These are phyloP conservation scores for Aspergillus sp. DNA, from an alignment of 2,329 filamentous ascomycete genomes.

Conservation along the genomic window DNA sequence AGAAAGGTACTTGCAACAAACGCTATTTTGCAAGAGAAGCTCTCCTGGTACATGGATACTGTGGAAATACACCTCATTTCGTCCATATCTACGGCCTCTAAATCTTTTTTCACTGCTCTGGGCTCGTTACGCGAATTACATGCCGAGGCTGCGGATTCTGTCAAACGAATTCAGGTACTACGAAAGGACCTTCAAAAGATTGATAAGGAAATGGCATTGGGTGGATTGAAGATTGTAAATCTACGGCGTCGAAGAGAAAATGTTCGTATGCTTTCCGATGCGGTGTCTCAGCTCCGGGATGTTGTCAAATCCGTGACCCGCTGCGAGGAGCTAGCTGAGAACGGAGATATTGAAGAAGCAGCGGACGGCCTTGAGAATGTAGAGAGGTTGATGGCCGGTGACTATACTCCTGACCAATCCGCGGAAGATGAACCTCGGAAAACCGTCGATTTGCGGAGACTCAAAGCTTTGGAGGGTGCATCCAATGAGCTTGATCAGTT, in stretches of 20 bases:
- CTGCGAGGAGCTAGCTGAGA: conserved; percentile 80
- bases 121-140: conserved; percentile 89
- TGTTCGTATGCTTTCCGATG: conserved; percentile 74
- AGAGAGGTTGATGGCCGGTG: conserved; percentile 77
- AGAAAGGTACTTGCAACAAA: conserved; percentile 92
- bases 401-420: conserved; percentile 45
- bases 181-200: conserved; percentile 76
- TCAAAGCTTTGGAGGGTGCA: conserved; percentile 78
- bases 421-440: conserved; percentile 33
- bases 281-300: conserved; percentile 77
- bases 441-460: conserved; percentile 69
- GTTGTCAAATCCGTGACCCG: conserved; percentile 72
- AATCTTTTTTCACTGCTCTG: conserved; percentile 92
- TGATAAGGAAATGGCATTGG: conserved; percentile 82
- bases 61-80: conserved; percentile 96
- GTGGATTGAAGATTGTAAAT: conserved; percentile 80
- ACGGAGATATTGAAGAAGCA: conserved; percentile 78
- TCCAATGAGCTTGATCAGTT: conserved; percentile 74
- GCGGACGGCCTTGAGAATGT: conserved; percentile 74
- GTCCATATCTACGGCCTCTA: conserved; percentile 92
- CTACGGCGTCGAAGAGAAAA: conserved; percentile 82
- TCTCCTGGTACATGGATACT: conserved; percentile 99
- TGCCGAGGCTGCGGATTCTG: conserved; percentile 86
- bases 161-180: conserved; percentile 78
- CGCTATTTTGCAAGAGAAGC: conserved; percentile 94